Evolutionary conservation across 805 yeast genomes (phyloP).

Genomic region (Candida alai): DNA sequence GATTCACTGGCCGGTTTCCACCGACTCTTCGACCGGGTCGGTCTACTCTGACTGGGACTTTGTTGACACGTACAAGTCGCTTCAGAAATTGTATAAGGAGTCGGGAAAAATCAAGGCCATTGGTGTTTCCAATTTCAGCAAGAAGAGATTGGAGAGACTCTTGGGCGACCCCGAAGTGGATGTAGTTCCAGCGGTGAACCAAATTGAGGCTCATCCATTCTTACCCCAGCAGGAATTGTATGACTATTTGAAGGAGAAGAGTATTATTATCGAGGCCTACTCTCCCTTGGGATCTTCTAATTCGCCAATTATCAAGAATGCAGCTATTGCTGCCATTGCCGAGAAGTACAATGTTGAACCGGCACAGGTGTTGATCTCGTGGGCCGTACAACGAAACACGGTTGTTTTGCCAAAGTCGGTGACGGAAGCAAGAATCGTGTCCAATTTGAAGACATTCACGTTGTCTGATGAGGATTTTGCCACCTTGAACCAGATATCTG

Average conservation of each 20-base stretch:
- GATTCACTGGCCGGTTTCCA: conserved; percentile 72
- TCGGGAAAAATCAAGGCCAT: conserved; percentile 61
- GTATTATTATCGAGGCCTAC: conserved; percentile 59
- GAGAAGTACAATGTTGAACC: conserved; percentile 28
- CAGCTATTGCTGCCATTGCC: conserved; percentile 24
- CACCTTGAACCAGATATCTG: conserved; percentile 27
- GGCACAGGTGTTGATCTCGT: conserved; percentile 34
- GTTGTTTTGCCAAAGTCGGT: conserved; percentile 40
- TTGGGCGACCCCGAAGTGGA: conserved; percentile 46
- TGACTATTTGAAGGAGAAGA: conserved; percentile 50
- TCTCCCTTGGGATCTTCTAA: conserved; percentile 39
- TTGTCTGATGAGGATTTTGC: conserved; percentile 36
- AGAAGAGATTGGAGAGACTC: conserved; percentile 40
- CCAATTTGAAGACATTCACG: conserved; percentile 33
- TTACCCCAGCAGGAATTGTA: conserved; percentile 46
- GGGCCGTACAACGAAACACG: conserved; percentile 38
- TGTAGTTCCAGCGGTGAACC: conserved; percentile 65
- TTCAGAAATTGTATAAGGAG: conserved; percentile 39
- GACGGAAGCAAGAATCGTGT: conserved; percentile 30
- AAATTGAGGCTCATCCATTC: conserved; percentile 63
- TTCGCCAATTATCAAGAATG: conserved; percentile 35
- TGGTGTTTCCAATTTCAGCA: conserved; percentile 75
- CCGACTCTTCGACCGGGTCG: conserved; percentile 34
- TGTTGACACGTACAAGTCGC: conserved; percentile 41
- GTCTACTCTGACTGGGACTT: conserved; percentile 23